phyloP scores from a whole-genome alignment of 345 rosid genomes.

The Arabidopsis arenosa region DNA sequence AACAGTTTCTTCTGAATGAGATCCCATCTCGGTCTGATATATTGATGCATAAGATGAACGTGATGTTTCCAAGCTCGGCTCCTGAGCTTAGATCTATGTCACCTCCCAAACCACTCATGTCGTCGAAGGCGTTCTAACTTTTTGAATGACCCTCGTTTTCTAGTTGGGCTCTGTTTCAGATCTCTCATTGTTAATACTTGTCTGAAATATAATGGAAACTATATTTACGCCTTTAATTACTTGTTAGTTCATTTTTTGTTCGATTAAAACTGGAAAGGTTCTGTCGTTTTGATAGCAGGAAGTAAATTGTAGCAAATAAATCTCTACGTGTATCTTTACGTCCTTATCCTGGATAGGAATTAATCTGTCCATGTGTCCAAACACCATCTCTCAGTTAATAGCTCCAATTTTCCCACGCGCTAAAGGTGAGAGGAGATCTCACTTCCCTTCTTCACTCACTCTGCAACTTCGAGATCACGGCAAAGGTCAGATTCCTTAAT shows the following conservation, averaged over 20 bases:
- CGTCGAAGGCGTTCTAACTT: conserved; percentile 37
- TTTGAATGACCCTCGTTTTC: conserved; percentile 16
- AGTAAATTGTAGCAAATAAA: background rate
- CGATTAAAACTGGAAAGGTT: background rate
- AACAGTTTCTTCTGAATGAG: conserved; percentile 93
- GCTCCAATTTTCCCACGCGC: background rate
- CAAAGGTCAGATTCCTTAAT: conserved; percentile 21
- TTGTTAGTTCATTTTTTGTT: background rate
- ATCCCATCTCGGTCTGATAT: conserved; percentile 87
- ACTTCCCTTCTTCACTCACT: conserved; percentile 29
- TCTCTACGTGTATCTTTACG: no score
- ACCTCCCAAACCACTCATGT: conserved; percentile 74
- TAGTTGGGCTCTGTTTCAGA: conserved; percentile 1
- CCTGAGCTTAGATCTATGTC: conserved; percentile 87
- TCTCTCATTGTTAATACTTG: conserved; percentile 35
- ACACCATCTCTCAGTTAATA: background rate
- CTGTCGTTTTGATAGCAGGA: background rate
- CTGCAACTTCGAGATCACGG: conserved; percentile 40
- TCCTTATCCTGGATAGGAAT: conserved; percentile 20
- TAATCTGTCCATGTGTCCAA: conserved; percentile 17
- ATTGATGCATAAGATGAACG: conserved; percentile 93
- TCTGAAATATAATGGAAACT: conserved; percentile 25
- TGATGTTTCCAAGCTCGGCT: conserved; percentile 85
- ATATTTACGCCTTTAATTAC: conserved; percentile 1
- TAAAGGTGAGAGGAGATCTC: conserved; percentile 25